These are phyloP conservation scores for Macrophomina pseudophaseolina DNA, from an alignment of 2,329 filamentous ascomycete species.

Conservation along the genomic window DNA sequence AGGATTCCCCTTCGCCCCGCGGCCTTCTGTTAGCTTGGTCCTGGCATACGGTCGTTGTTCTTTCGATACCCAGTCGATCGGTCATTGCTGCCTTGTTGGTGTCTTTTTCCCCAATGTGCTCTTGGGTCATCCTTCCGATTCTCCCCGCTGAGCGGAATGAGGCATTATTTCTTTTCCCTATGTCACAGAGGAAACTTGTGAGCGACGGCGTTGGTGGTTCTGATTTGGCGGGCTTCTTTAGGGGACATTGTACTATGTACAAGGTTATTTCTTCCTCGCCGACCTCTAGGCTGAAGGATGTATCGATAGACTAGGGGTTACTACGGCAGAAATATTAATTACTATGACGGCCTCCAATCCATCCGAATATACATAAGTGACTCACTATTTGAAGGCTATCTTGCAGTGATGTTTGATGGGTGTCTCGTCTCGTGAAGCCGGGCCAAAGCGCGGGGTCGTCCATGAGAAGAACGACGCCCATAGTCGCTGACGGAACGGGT, in stretches of 20 bases:
- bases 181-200: background rate
- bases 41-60: background rate
- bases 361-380: no score
- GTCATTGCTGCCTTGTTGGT: constrained; percentile 11
- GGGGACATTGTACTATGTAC: background rate
- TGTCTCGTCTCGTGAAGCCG: no score
- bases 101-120: background rate
- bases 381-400: no score
- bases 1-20: background rate
- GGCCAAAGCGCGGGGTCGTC: no score
- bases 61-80: background rate
- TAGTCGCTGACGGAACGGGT: no score
- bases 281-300: background rate
- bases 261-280: background rate
- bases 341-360: background rate
- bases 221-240: background rate
- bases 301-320: background rate
- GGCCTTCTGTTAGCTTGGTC: background rate
- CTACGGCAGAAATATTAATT: background rate
- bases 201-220: constrained; percentile 19
- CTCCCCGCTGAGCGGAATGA: background rate
- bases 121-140: background rate
- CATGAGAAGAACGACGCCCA: no score
- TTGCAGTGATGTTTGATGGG: no score
- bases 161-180: background rate